Evolutionary conservation across 1,284 basidiomycete genomes (phyloP).

Genomic region (Fomes fomentarius): DNA sequence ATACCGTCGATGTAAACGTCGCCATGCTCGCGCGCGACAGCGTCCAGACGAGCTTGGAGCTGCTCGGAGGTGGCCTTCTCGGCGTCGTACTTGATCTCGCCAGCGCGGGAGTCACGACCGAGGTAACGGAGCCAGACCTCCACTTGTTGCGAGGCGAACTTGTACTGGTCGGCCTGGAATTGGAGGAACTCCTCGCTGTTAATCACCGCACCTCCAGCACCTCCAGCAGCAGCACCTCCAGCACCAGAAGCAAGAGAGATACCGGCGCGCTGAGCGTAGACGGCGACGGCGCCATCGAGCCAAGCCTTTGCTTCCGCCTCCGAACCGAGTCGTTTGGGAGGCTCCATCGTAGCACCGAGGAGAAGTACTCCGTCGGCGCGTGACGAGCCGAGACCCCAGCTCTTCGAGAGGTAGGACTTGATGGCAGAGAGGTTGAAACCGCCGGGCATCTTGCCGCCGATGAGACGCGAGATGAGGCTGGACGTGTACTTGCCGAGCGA

Average conservation of each 20-base stretch:
- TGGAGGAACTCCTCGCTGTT: slow-evolving; percentile 98
- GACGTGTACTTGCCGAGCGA: slow-evolving; percentile 95
- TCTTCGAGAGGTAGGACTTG: slow-evolving; percentile 87
- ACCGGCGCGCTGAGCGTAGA: slow-evolving; percentile 88
- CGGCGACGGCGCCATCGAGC: slow-evolving; percentile 85
- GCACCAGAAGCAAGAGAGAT: slow-evolving; percentile 79
- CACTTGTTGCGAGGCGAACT: slow-evolving; percentile 91
- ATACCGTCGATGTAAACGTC: slow-evolving; percentile 95
- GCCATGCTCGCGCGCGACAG: slow-evolving; percentile 88
- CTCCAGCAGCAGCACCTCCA: slow-evolving; percentile 62
- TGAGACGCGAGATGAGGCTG: slow-evolving; percentile 88
- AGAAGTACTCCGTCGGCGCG: slow-evolving; percentile 93
- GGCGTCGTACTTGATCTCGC: slow-evolving; percentile 86
- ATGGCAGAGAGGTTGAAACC: slow-evolving; percentile 97
- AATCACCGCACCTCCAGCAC: slow-evolving; percentile 82
- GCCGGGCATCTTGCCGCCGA: slow-evolving; percentile 98
- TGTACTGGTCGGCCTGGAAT: slow-evolving; percentile 92
- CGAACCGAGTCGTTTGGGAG: slow-evolving; percentile 89
- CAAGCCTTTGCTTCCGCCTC: slow-evolving; percentile 94
- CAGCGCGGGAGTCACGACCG: slow-evolving; percentile 89
- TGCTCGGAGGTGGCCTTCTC: slow-evolving; percentile 77
- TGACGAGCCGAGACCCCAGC: slow-evolving; percentile 90
- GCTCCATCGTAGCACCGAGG: slow-evolving; percentile 90
- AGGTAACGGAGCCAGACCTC: slow-evolving; percentile 97
- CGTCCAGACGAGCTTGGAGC: slow-evolving; percentile 88